Percentiles rank a stretch among this genome's conserved stretches.
phyloP scores from a whole-genome alignment of 768 basidiomycete genomes.

The Mrakia frigida region DNA sequence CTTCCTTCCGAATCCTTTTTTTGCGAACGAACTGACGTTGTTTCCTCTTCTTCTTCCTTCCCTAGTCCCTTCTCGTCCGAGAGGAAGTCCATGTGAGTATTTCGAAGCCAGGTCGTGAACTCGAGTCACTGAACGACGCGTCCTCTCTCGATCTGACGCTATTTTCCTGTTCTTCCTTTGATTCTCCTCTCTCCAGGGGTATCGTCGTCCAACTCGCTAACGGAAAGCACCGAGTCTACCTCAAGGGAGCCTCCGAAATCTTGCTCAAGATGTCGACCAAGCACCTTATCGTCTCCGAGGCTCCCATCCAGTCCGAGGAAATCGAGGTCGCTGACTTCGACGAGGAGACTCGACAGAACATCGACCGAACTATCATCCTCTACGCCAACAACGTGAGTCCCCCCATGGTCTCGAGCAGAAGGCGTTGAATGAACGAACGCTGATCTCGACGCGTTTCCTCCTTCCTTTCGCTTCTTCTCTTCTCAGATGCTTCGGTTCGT shows the following conservation, averaged over 20 bases:
- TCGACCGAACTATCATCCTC: conserved; percentile 64
- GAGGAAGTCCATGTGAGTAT: conserved; percentile 79
- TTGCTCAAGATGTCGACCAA: conserved; percentile 66
- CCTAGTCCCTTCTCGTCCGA: conserved; percentile 80
- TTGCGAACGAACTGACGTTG: not conserved
- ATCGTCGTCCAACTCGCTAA: conserved; percentile 64
- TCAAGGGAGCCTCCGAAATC: conserved; percentile 95
- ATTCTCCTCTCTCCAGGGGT: not conserved
- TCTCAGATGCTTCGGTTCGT: not conserved
- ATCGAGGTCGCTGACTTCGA: conserved; percentile 63
- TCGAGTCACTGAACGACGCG: not conserved
- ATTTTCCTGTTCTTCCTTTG: not conserved
- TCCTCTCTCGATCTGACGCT: not conserved
- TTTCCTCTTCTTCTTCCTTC: not conserved
- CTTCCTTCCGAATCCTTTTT: not conserved
- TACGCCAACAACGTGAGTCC: conserved; percentile 73
- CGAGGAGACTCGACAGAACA: conserved; percentile 67
- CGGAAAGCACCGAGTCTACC: conserved; percentile 61
- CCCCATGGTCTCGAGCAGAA: too few species aligned
- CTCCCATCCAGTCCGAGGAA: conserved; percentile 34
- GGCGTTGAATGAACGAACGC: too few species aligned
- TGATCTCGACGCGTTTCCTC: not conserved
- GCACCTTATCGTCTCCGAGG: conserved; percentile 62
- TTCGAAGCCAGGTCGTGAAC: not conserved
- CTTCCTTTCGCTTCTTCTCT: not conserved